Base-by-base conservation (phyloP, 2,329 filamentous ascomycete genomes). In the Fusarium liriodendri region DNA sequence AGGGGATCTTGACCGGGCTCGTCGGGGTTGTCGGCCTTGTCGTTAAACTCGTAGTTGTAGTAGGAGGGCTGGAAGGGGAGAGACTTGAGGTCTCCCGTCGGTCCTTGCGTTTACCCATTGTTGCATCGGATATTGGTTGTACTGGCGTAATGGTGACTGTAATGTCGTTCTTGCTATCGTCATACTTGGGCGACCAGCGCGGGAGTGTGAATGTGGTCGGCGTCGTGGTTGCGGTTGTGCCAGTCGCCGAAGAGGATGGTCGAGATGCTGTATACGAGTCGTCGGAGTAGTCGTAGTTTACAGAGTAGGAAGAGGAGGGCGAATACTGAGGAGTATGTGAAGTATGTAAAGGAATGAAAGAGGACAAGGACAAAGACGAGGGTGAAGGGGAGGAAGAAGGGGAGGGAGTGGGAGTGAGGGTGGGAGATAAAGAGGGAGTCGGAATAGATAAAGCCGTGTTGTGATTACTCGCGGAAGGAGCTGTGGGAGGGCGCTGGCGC, bases 1-100 rank as follows among this genome's bases (percentile, higher is more conserved):
- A 85, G 42, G 89, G 89, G 55, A 90, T 90, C 78, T 89, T 86
- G 20, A 90, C 87, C 0, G 89, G 88, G 70, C 85, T 87, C 22
- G 87, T 86, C 25, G 87, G 77, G 35, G 80, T 82, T 33, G 78
- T 77, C 54, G 81, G 77, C 47, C 78, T 77, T 42, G 70, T 76
- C 22, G 71, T 77, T 58, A 79, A 66, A 67, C 74, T 76, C 54
- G 71, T 80, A 70, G 74, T 80, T 58, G 73, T 76, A 67, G 69
- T 76, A 59, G 71, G 79, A 62, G 68, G 80, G 64, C 77, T 78
- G 32, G 80, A 77, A 68, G 78, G 74, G 60, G 80, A 72, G 40
- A 79, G 77, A 72, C 70, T 72, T 37, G 71, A 62, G 55, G 74
- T 75, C 64, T 81, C 78, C 71, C 77, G 76, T 69, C 79, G 75